These are phyloP conservation scores for Fusarium papillatum DNA, from an alignment of 2,329 filamentous ascomycete species.

Conservation along the genomic window DNA sequence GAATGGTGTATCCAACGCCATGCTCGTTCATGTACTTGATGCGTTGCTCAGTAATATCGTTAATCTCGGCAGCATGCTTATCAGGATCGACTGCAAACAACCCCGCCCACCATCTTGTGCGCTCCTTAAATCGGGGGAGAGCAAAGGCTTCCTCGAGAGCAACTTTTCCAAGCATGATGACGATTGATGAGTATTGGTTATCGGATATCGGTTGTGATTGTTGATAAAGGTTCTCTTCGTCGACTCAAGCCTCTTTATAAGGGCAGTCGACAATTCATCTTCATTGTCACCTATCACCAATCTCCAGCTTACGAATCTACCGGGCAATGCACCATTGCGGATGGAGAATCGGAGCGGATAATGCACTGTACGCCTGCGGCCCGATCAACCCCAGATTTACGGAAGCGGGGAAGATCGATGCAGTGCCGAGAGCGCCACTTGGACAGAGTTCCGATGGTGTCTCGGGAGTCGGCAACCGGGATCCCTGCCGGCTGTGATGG, in stretches of 20 bases:
- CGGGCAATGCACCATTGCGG: conserved; percentile 20
- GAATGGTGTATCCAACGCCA: conserved; percentile 62
- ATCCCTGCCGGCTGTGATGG: not conserved
- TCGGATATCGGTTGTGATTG: no score
- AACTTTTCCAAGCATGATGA: conserved; percentile 70
- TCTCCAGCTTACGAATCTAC: not conserved
- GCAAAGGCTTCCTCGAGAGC: conserved; percentile 74
- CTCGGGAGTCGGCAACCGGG: conserved; percentile 35
- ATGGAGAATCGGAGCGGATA: conserved; percentile 16
- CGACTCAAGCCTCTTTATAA: no score
- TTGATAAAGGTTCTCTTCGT: no score
- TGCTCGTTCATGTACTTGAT: conserved; percentile 60
- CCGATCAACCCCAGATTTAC: conserved; percentile 7
- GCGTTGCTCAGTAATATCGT: conserved; percentile 55
- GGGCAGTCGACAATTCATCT: no score
- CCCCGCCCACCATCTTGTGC: conserved; percentile 71
- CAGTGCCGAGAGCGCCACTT: not conserved
- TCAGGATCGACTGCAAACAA: conserved; percentile 71
- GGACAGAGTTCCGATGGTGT: conserved; percentile 10
- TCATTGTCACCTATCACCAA: no score
- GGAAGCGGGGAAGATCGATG: conserved; percentile 26
- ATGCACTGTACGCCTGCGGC: conserved; percentile 20
- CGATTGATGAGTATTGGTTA: no score
- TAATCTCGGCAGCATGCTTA: conserved; percentile 69
- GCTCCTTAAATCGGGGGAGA: conserved; percentile 69